phyloP scores from a whole-genome alignment of 2,329 filamentous ascomycete species.

The Calonectria ilicicola region DNA sequence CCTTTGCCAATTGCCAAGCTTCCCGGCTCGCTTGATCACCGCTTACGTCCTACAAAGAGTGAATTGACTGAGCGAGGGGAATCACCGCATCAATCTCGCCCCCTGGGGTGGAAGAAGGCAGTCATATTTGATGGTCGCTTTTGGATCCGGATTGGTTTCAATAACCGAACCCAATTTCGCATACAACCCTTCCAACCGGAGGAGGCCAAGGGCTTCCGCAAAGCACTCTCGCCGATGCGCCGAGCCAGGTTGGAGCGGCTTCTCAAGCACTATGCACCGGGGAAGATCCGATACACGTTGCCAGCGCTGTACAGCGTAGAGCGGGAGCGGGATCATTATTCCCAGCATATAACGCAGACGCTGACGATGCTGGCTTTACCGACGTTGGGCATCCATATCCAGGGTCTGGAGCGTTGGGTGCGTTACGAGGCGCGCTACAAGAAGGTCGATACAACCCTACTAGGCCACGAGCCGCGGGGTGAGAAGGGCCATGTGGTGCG shows the following conservation, averaged over 20 bases:
- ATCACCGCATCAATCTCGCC: constrained; percentile 31
- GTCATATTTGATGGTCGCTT: constrained; percentile 71
- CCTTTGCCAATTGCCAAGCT: constrained; percentile 46
- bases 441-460: constrained; percentile 57
- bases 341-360: constrained; percentile 39
- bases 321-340: constrained; percentile 39
- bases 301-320: constrained; percentile 65
- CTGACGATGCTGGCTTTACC: constrained; percentile 64
- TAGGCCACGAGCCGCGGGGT: constrained; percentile 44
- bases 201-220: constrained; percentile 61
- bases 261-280: constrained; percentile 64
- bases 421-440: constrained; percentile 63
- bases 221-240: constrained; percentile 50
- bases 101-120: constrained; percentile 48
- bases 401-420: constrained; percentile 61
- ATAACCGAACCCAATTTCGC: constrained; percentile 55
- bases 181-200: constrained; percentile 60
- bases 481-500: constrained; percentile 16
- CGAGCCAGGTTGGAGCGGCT: constrained; percentile 52
- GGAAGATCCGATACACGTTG: constrained; percentile 66
- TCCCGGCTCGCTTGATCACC: constrained; percentile 35
- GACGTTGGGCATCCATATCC: constrained; percentile 61
- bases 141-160: constrained; percentile 65
- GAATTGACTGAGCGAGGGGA: constrained; percentile 17
- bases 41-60: constrained; percentile 22